Percentiles rank a stretch among this genome's conserved stretches.
Conservation (phyloP, 2,329 filamentous ascomycete genomes). For the Dactylellina drechsleri region DNA sequence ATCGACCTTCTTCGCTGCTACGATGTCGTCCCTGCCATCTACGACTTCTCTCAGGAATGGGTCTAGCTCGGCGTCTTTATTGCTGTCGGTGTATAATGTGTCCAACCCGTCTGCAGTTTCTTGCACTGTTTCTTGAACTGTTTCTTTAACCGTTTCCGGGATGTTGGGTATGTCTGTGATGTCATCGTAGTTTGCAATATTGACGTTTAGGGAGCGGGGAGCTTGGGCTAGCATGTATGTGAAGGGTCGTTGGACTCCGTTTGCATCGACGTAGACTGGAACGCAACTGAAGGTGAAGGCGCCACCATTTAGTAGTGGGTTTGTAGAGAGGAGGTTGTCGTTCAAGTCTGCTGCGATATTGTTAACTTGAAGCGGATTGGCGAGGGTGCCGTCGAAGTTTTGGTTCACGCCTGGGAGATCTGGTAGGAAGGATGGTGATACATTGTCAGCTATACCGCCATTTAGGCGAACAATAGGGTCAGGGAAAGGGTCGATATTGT, state of each 20-base stretch:
- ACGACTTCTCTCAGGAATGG: slow-evolving; percentile 32
- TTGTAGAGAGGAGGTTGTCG: neutral
- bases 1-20: slow-evolving; percentile 21
- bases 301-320: slow-evolving; percentile 1
- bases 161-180: neutral
- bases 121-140: neutral
- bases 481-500: too few relatives aligned
- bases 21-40: slow-evolving; percentile 10
- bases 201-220: slow-evolving; percentile 24
- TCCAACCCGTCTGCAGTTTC: too few relatives aligned
- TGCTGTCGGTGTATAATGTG: neutral
- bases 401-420: slow-evolving; percentile 12
- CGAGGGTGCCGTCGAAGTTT: slow-evolving; percentile 5
- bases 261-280: slow-evolving; percentile 37
- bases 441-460: neutral
- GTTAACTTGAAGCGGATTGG: neutral
- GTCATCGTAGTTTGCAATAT: slow-evolving; percentile 13
- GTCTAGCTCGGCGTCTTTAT: slow-evolving; percentile 3
- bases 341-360: neutral
- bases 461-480: neutral
- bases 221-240: slow-evolving; percentile 12
- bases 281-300: slow-evolving; percentile 47
- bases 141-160: neutral
- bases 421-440: slow-evolving; percentile 6
- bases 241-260: slow-evolving; percentile 26